phyloP scores from a whole-genome alignment of 192 early-diverging fungal species.

The Nowakowskiella sp. region DNA sequence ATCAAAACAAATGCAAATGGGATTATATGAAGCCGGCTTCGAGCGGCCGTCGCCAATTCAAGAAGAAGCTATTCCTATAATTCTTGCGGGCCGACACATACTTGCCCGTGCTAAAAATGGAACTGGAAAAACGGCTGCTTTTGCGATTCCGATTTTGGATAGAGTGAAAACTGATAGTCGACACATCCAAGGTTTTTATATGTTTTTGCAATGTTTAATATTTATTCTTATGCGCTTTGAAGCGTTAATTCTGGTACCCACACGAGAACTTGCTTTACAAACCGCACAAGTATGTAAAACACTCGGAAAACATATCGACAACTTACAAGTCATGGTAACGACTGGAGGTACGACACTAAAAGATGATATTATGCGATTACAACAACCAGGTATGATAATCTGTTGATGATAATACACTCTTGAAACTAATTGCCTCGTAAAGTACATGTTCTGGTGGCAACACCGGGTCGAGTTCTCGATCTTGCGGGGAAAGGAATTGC shows the following conservation, averaged over 20 bases:
- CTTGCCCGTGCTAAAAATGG: constrained; percentile 94
- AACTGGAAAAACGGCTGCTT: constrained; percentile 93
- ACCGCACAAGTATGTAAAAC: constrained; percentile 99
- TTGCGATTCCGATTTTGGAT: constrained; percentile 92
- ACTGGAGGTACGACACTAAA: constrained; percentile 97
- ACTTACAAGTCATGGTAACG: constrained; percentile 96
- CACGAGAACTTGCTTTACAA: constrained; percentile 94
- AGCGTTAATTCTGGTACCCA: constrained; percentile 90
- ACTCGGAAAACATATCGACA: constrained; percentile 87
- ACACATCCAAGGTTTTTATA: constrained; percentile 65
- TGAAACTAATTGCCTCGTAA: neutral
- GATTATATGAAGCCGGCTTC: constrained; percentile 97
- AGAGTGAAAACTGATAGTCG: constrained; percentile 80
- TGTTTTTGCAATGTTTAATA: neutral
- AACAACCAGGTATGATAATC: constrained; percentile 51
- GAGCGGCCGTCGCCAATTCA: constrained; percentile 97
- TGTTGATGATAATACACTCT: constrained; percentile 9
- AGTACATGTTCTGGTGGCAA: constrained; percentile 95
- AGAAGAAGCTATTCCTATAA: constrained; percentile 98
- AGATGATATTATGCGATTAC: constrained; percentile 95
- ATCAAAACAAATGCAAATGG: constrained; percentile 95
- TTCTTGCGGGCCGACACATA: constrained; percentile 89
- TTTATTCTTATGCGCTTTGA: neutral
- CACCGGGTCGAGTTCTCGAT: constrained; percentile 94
- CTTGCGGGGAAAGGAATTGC: constrained; percentile 91